Evolutionary conservation across 768 basidiomycete genomes (phyloP).

Genomic region (Tephrocybe sp.): DNA sequence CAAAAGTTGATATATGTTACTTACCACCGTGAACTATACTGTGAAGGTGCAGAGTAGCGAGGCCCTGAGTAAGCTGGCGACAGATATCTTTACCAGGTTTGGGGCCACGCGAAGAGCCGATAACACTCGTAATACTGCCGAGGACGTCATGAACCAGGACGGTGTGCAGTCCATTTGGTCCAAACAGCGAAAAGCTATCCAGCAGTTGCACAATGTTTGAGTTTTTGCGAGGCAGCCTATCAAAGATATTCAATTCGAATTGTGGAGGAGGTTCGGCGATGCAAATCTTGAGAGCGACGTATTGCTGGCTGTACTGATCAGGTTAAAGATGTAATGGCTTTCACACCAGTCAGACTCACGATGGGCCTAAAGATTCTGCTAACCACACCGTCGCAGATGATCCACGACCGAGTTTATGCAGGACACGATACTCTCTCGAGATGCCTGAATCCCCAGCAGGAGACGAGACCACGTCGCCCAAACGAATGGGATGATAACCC

Average conservation of each 20-base stretch:
- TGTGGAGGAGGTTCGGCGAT: constrained; percentile 5
- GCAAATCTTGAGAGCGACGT: constrained; percentile 10
- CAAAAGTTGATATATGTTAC: background rate
- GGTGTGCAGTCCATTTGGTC: constrained; percentile 12
- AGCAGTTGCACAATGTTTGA: constrained; percentile 8
- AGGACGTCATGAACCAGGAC: constrained; percentile 13
- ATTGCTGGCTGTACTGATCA: background rate
- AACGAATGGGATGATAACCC: constrained; percentile 7
- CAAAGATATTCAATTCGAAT: constrained; percentile 3
- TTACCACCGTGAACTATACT: constrained; percentile 12
- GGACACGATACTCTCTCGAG: constrained; percentile 8
- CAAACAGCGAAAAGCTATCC: background rate
- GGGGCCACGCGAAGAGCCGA: background rate
- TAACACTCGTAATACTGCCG: background rate
- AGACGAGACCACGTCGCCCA: constrained; percentile 7
- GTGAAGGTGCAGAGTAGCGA: constrained; percentile 11
- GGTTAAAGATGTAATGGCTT: background rate
- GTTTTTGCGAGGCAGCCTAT: background rate
- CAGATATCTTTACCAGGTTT: constrained; percentile 3
- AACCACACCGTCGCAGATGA: constrained; percentile 14
- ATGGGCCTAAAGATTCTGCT: constrained; percentile 1
- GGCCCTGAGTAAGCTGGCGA: constrained; percentile 6
- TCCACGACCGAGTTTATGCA: constrained; percentile 14
- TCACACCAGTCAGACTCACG: background rate
- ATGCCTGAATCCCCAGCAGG: background rate